Evolutionary conservation across 305 asterid species (phyloP).

Genomic region (Fraxinus angustifolia): DNA sequence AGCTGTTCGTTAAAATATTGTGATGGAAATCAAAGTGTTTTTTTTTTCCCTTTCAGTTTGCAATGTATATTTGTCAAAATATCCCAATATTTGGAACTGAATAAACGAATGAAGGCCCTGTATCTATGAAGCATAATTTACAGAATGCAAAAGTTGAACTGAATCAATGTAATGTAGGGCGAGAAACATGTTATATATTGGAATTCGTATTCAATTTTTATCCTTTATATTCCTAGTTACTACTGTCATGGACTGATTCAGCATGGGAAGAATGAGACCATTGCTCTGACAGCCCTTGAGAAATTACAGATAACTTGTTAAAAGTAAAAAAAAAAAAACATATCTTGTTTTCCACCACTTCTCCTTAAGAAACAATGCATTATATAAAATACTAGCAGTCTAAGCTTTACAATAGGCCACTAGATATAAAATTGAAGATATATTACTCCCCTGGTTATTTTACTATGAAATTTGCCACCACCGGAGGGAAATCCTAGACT

Average conservation of each 20-base stretch:
- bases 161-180: not conserved
- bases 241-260: not conserved
- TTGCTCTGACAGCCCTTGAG: not conserved
- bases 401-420: not conserved
- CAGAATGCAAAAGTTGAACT: not conserved
- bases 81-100: not conserved
- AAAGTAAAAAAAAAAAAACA: not conserved
- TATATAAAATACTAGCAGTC: not conserved
- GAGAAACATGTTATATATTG: not conserved
- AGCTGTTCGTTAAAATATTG: not conserved
- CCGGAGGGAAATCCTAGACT: slow-evolving; percentile 3
- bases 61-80: not conserved
- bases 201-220: not conserved
- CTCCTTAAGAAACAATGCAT: not conserved
- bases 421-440: not conserved
- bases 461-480: not conserved
- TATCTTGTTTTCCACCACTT: not conserved
- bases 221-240: not conserved
- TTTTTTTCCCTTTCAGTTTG: not conserved
- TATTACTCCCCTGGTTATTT: not conserved
- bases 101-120: not conserved
- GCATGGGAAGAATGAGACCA: not conserved
- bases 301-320: not conserved
- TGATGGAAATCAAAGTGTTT: not conserved
- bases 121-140: not conserved